These are phyloP conservation scores for Zasmidium cellare DNA, from an alignment of 2,329 filamentous ascomycete species.

Conservation along the genomic window DNA sequence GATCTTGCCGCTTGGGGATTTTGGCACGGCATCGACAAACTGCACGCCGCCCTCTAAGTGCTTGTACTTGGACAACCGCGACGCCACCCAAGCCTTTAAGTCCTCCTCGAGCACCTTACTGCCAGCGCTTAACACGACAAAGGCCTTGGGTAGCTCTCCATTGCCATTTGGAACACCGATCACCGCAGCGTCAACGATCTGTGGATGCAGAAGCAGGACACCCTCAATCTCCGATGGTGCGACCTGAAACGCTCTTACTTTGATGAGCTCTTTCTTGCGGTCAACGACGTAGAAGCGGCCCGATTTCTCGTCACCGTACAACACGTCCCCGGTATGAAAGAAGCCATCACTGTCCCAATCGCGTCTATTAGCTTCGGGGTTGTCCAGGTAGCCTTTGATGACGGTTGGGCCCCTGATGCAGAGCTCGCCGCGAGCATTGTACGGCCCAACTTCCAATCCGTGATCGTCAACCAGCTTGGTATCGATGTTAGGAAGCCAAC, in stretches of 20 bases:
- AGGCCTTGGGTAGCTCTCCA: conserved; percentile 31
- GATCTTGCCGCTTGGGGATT: conserved; percentile 33
- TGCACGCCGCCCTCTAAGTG: conserved; percentile 50
- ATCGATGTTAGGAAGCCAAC: conserved; percentile 41
- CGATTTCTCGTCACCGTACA: conserved; percentile 74
- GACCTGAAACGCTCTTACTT: conserved; percentile 56
- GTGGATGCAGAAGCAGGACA: conserved; percentile 47
- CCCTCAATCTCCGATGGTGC: conserved; percentile 52
- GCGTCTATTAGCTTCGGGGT: conserved; percentile 47
- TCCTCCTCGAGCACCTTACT: conserved; percentile 41
- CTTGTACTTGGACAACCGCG: conserved; percentile 47
- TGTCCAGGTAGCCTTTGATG: conserved; percentile 54
- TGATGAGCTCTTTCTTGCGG: conserved; percentile 55
- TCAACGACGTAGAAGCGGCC: conserved; percentile 68
- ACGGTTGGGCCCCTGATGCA: conserved; percentile 55
- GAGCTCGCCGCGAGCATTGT: conserved; percentile 46
- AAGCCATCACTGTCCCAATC: conserved; percentile 45
- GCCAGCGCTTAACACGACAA: conserved; percentile 39
- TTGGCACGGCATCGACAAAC: conserved; percentile 31
- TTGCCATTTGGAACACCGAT: conserved; percentile 54
- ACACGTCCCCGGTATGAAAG: conserved; percentile 60
- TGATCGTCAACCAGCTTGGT: conserved; percentile 49
- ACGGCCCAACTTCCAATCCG: conserved; percentile 9
- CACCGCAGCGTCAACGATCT: conserved; percentile 50
- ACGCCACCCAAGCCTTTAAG: conserved; percentile 39